Evolutionary conservation across 1,284 basidiomycete genomes (phyloP).

Genomic region (Ustilago nuda): DNA sequence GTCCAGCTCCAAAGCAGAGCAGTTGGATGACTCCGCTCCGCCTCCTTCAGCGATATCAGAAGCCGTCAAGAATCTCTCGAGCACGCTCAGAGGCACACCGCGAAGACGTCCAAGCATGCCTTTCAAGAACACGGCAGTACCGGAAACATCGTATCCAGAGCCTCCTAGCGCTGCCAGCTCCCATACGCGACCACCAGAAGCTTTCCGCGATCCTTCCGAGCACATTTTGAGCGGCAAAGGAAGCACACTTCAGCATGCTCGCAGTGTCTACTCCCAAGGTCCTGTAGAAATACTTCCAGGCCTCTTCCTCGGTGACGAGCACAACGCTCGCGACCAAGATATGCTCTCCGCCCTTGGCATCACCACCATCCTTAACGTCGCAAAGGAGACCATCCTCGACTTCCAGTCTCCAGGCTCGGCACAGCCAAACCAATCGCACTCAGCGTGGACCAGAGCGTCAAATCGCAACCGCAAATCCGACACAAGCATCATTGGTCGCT

Average conservation of each 20-base stretch:
- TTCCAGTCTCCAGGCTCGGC: conserved; percentile 29
- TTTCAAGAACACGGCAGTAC: conserved; percentile 30
- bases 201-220: conserved; percentile 61
- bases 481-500: background rate
- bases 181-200: conserved; percentile 49
- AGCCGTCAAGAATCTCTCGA: conserved; percentile 57
- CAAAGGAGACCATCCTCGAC: conserved; percentile 74
- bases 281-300: conserved; percentile 89
- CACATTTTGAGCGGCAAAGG: conserved; percentile 64
- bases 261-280: conserved; percentile 78
- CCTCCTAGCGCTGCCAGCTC: conserved; percentile 37
- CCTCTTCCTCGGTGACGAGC: conserved; percentile 92
- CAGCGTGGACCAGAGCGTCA: conserved; percentile 20
- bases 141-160: conserved; percentile 16
- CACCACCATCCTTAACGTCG: conserved; percentile 88
- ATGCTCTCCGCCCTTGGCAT: conserved; percentile 80
- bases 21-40: conserved; percentile 5
- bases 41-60: conserved; percentile 25
- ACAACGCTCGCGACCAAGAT: conserved; percentile 85
- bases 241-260: conserved; percentile 62
- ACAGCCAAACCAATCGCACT: conserved; percentile 12
- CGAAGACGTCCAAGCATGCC: conserved; percentile 61
- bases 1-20: conserved; percentile 26
- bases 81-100: conserved; percentile 62
- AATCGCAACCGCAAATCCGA: conserved; percentile 6